Conservation (phyloP, 2,329 filamentous ascomycete genomes). For the Diaporthe longicolla region DNA sequence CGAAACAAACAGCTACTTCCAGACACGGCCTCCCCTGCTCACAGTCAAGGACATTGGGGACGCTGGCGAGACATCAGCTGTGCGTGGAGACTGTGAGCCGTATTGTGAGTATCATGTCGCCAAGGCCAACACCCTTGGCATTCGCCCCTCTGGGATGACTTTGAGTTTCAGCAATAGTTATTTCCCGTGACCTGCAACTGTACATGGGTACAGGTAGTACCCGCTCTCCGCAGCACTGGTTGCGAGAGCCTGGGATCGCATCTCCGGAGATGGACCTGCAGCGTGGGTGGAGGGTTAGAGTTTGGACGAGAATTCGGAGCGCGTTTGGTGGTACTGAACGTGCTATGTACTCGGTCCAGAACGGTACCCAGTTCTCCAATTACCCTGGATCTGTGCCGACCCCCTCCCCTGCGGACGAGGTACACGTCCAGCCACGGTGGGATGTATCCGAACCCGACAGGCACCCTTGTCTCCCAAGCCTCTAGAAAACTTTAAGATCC, state of each 20-base stretch:
- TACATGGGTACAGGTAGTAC: constrained; percentile 17
- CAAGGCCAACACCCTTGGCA: constrained; percentile 22
- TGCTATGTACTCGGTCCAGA: constrained; percentile 18
- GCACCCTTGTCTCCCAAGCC: neutral
- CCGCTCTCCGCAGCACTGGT: constrained; percentile 18
- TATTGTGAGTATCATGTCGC: constrained; percentile 6
- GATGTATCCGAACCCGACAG: constrained; percentile 20
- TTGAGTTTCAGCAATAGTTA: constrained; percentile 38
- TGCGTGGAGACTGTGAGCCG: neutral
- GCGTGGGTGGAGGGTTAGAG: constrained; percentile 26
- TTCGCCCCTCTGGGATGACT: constrained; percentile 40
- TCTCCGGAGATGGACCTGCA: constrained; percentile 29
- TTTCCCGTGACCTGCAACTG: constrained; percentile 13
- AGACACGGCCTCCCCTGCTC: constrained; percentile 5
- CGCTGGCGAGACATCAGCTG: constrained; percentile 5
- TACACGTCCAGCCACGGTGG: constrained; percentile 8
- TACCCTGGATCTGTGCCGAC: constrained; percentile 34
- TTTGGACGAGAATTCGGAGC: constrained; percentile 32
- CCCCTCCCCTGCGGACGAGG: constrained; percentile 26
- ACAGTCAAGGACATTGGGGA: neutral
- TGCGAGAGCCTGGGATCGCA: constrained; percentile 22
- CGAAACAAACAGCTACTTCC: constrained; percentile 17
- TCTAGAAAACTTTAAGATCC: constrained; percentile 34
- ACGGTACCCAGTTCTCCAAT: constrained; percentile 12
- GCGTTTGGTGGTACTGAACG: neutral